phyloP scores from a whole-genome alignment of 306 rosid species.

The Gastrolobium bilobum region DNA sequence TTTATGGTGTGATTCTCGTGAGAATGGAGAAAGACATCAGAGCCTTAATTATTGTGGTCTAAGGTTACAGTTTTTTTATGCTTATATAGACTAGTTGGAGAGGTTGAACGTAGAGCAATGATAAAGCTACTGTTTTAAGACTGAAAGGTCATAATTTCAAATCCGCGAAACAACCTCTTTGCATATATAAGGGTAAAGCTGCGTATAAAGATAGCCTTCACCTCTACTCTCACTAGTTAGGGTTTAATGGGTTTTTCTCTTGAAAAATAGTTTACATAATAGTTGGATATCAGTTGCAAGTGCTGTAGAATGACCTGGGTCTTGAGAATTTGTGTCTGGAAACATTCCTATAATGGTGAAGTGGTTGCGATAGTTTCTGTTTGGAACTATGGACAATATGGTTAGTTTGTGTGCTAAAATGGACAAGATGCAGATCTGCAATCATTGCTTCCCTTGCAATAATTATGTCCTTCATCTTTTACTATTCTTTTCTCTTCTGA shows the following conservation, averaged over 20 bases:
- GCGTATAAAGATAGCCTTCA: no score
- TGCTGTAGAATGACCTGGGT: conserved; percentile 28
- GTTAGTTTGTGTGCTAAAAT: conserved; percentile 18
- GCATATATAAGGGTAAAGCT: no score
- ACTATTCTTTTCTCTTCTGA: conserved; percentile 15
- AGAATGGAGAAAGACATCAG: conserved; percentile 12
- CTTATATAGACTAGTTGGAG: conserved; percentile 25
- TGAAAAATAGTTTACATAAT: no score
- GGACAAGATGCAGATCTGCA: conserved; percentile 37
- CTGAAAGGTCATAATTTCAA: no score
- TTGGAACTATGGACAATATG: not conserved
- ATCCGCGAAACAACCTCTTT: no score
- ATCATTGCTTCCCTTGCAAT: conserved; percentile 24
- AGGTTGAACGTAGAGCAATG: no score
- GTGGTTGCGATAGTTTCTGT: conserved; percentile 9
- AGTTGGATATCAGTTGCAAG: conserved; percentile 35
- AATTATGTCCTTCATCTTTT: conserved; percentile 37
- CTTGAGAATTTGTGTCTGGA: conserved; percentile 33
- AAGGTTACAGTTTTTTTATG: conserved; percentile 22
- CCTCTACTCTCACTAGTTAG: no score
- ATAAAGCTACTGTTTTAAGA: no score
- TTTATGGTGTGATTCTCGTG: conserved; percentile 23
- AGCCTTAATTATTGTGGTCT: conserved; percentile 25
- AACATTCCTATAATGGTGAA: conserved; percentile 1
- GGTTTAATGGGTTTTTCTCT: no score